phyloP scores from a whole-genome alignment of 202 grass and related monocot genomes.

The Setaria viridis region DNA sequence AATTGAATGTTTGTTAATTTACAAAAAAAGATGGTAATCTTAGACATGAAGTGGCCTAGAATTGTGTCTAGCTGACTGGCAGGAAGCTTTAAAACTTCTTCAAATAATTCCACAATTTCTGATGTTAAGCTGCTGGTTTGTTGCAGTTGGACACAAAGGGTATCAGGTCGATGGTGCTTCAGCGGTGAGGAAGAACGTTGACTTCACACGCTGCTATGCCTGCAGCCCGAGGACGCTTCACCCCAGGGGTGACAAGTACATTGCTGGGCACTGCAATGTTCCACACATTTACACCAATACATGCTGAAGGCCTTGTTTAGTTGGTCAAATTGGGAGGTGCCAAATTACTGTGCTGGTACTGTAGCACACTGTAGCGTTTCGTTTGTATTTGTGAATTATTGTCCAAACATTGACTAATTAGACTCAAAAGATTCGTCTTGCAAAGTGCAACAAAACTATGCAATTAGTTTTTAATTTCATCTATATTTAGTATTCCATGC shows the following conservation, averaged over 20 bases:
- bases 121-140: background rate
- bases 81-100: background rate
- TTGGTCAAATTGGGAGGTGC: too few species aligned
- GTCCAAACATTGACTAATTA: too few species aligned
- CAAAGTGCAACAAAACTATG: too few species aligned
- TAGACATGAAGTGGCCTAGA: background rate
- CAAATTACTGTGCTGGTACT: too few species aligned
- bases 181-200: background rate
- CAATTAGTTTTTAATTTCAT: too few species aligned
- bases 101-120: background rate
- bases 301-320: background rate
- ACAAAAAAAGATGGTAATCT: background rate
- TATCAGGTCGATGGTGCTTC: background rate
- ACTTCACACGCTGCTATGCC: slow-evolving; percentile 11
- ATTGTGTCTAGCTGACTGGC: background rate
- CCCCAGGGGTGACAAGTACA: slow-evolving; percentile 2
- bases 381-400: too few species aligned
- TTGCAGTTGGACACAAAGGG: slow-evolving; percentile 36
- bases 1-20: background rate
- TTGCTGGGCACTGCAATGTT: slow-evolving; percentile 15
- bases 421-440: too few species aligned
- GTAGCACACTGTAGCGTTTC: too few species aligned
- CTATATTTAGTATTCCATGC: too few species aligned
- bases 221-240: background rate
- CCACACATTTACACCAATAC: background rate